phyloP scores from a whole-genome alignment of 78 protist genomes.

The Kipferlia bialata region DNA sequence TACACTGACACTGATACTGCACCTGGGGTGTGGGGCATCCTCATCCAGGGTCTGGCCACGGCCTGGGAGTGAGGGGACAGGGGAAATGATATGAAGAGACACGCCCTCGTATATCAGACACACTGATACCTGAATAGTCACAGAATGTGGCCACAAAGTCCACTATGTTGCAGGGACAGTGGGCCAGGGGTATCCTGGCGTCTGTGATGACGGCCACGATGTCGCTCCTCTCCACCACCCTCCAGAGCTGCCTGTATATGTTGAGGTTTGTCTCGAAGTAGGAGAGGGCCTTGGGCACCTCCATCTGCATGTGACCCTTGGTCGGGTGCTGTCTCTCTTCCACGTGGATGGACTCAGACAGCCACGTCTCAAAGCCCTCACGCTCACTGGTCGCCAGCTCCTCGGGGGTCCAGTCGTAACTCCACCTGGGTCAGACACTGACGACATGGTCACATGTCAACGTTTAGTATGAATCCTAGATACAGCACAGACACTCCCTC shows the following conservation, averaged over 20 bases:
- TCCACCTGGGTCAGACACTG: constrained; percentile 47
- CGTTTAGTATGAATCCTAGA: too few species aligned
- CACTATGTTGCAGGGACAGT: constrained; percentile 50
- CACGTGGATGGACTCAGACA: constrained; percentile 1
- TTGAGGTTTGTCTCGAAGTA: constrained; percentile 70
- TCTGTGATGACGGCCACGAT: constrained; percentile 53
- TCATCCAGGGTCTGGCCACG: too few species aligned
- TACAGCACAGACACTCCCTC: too few species aligned
- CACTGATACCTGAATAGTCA: too few species aligned
- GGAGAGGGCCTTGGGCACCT: not conserved
- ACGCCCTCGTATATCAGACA: too few species aligned
- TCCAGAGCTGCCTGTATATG: constrained; percentile 74
- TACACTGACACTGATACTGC: too few species aligned
- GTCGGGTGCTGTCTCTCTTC: constrained; percentile 28
- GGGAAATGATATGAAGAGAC: too few species aligned
- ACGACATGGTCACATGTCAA: too few species aligned
- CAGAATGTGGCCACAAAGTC: too few species aligned
- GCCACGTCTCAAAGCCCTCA: constrained; percentile 28
- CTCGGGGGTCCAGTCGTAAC: constrained; percentile 19
- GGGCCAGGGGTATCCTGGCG: constrained; percentile 63
- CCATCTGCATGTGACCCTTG: not conserved
- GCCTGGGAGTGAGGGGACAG: too few species aligned
- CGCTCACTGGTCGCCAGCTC: constrained; percentile 36
- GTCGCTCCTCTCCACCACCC: constrained; percentile 54
- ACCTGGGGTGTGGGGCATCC: too few species aligned